Conservation (phyloP, 1,139 yeast species). For the Saccharomyces hybrid region DNA sequence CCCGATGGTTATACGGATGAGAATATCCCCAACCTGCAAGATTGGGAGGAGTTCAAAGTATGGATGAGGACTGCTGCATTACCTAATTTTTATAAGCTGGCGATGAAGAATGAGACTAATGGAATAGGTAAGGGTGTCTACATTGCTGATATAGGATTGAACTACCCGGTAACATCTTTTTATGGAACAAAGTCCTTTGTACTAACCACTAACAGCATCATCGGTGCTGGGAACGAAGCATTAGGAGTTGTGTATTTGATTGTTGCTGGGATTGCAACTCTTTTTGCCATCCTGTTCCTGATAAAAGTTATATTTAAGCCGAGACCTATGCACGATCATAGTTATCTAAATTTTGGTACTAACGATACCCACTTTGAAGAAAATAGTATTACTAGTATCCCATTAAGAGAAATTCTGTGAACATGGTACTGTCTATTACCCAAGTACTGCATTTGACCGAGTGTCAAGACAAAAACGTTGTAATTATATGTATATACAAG, state of each 20-base stretch:
- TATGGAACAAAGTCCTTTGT: slow-evolving; percentile 79
- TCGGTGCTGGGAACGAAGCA: slow-evolving; percentile 86
- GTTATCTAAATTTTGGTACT: slow-evolving; percentile 32
- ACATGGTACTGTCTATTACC: too few species aligned
- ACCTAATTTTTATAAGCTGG: slow-evolving; percentile 77
- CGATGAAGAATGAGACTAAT: slow-evolving; percentile 66
- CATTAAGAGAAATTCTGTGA: slow-evolving; percentile 8
- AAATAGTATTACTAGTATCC: not conserved
- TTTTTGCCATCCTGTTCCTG: slow-evolving; percentile 40
- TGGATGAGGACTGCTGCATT: slow-evolving; percentile 97
- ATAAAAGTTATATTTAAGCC: slow-evolving; percentile 41
- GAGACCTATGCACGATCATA: slow-evolving; percentile 38
- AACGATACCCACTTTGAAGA: not conserved
- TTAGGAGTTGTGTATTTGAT: slow-evolving; percentile 86
- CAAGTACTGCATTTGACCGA: too few species aligned
- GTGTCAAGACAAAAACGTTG: not conserved
- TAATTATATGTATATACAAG: not conserved
- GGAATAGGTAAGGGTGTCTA: slow-evolving; percentile 59
- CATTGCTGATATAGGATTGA: slow-evolving; percentile 63
- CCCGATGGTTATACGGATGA: slow-evolving; percentile 85
- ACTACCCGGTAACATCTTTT: slow-evolving; percentile 80
- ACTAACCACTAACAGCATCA: slow-evolving; percentile 75
- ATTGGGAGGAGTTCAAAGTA: slow-evolving; percentile 81
- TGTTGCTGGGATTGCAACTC: slow-evolving; percentile 70
- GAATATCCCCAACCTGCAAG: slow-evolving; percentile 71